Percentiles rank a stretch among this genome's conserved stretches.
These are phyloP conservation scores for Wakefieldia striispora DNA, from an alignment of 768 basidiomycete species.

Conservation along the genomic window DNA sequence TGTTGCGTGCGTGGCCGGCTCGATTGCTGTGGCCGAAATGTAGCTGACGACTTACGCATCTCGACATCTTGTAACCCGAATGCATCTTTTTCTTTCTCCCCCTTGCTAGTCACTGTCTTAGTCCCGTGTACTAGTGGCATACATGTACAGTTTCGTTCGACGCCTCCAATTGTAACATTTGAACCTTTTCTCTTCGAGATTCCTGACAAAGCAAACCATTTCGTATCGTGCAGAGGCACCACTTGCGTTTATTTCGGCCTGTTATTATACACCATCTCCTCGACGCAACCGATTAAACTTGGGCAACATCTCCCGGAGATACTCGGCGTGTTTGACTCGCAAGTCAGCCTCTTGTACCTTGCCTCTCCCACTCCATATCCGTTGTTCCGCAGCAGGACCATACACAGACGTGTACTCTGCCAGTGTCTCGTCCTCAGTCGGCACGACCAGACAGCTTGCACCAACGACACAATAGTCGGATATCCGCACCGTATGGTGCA, in stretches of 20 bases:
- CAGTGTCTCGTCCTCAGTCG: constrained; percentile 72
- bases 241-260: no score
- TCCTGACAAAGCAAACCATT: no score
- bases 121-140: no score
- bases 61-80: no score
- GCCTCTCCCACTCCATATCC: constrained; percentile 85
- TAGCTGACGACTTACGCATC: no score
- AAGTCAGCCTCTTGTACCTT: constrained; percentile 81
- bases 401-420: constrained; percentile 84
- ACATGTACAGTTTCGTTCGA: no score
- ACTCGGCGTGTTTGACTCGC: constrained; percentile 85
- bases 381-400: constrained; percentile 69
- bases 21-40: no score
- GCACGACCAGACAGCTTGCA: constrained; percentile 74
- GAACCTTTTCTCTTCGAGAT: no score
- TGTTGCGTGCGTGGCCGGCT: no score
- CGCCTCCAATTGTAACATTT: no score
- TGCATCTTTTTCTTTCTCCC: no score
- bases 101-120: no score
- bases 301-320: constrained; percentile 86
- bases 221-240: not conserved
- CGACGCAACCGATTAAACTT: constrained; percentile 79
- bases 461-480: constrained; percentile 82
- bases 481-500: constrained; percentile 80
- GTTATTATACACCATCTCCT: constrained; percentile 48